A percentile compares a stretch with the other conserved stretches of the same genome.
Evolutionary conservation across 1,284 basidiomycete species (phyloP).

Genomic region (Leccinum fuscescens): DNA sequence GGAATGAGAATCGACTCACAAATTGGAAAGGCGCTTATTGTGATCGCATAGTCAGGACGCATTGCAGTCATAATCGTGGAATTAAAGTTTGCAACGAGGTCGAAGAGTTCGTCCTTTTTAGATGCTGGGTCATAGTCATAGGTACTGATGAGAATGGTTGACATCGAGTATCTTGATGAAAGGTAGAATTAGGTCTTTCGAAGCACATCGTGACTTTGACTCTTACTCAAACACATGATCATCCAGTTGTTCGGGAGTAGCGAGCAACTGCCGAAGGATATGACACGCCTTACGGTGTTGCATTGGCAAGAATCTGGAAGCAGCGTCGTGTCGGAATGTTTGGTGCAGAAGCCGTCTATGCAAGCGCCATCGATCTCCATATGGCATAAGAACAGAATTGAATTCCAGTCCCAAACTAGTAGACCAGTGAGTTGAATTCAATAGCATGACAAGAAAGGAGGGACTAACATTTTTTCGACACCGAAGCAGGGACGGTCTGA

Average conservation of each 20-base stretch:
- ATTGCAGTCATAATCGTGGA: background rate
- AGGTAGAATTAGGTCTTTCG: background rate
- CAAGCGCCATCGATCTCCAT: background rate
- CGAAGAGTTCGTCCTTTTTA: background rate
- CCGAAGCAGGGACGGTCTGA: slow-evolving; percentile 4
- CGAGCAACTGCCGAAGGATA: background rate
- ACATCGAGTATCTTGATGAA: slow-evolving; percentile 9
- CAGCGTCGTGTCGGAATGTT: background rate
- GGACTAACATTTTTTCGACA: background rate
- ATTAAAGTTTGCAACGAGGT: background rate
- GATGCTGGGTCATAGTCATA: slow-evolving; percentile 9
- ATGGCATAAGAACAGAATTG: background rate
- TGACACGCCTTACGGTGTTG: background rate
- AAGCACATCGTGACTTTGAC: background rate
- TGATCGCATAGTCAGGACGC: slow-evolving; percentile 7
- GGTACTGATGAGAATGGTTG: slow-evolving; percentile 10
- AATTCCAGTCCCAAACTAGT: background rate
- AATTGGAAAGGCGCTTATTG: background rate
- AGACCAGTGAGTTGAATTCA: background rate
- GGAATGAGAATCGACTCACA: background rate
- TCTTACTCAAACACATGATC: slow-evolving; percentile 11
- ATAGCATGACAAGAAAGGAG: background rate
- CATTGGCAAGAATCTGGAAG: background rate
- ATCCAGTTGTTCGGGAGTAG: background rate
- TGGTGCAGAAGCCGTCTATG: background rate